Evolutionary conservation across 768 basidiomycete species (phyloP).

Genomic region (Suillus americanus): DNA sequence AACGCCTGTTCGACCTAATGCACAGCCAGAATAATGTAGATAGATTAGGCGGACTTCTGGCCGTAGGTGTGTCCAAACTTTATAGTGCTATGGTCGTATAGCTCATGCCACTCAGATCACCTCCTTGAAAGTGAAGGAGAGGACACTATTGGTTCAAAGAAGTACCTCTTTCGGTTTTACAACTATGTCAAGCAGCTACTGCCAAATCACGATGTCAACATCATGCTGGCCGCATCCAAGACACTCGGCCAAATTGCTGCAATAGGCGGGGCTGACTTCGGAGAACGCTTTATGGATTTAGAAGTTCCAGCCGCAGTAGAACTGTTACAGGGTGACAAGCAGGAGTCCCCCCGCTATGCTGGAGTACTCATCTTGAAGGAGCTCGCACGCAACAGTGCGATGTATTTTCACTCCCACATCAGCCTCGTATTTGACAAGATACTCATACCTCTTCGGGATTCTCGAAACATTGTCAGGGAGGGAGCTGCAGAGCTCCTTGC

Average conservation of each 20-base stretch:
- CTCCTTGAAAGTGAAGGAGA: slow-evolving; percentile 76
- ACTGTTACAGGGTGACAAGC: slow-evolving; percentile 69
- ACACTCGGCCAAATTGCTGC: slow-evolving; percentile 85
- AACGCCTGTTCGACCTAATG: slow-evolving; percentile 76
- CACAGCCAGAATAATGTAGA: slow-evolving; percentile 79
- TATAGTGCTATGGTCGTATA: slow-evolving; percentile 9
- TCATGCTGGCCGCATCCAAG: slow-evolving; percentile 95
- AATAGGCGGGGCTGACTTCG: slow-evolving; percentile 80
- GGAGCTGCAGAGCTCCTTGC: slow-evolving; percentile 93
- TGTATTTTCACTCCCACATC: slow-evolving; percentile 87
- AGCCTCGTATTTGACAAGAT: slow-evolving; percentile 90
- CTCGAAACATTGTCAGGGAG: slow-evolving; percentile 87
- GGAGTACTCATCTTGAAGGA: slow-evolving; percentile 94
- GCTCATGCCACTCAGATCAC: slow-evolving; percentile 46
- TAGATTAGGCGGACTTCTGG: slow-evolving; percentile 82
- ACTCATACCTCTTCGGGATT: slow-evolving; percentile 84
- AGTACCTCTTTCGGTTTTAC: slow-evolving; percentile 82
- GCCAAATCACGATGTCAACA: slow-evolving; percentile 85
- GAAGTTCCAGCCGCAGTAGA: slow-evolving; percentile 86
- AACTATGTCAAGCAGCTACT: slow-evolving; percentile 93
- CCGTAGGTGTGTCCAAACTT: slow-evolving; percentile 63
- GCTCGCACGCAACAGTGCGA: slow-evolving; percentile 84
- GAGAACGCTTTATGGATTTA: slow-evolving; percentile 86
- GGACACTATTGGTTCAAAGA: slow-evolving; percentile 78
- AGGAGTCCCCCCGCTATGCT: slow-evolving; percentile 85